Base-by-base conservation (phyloP, 2,329 filamentous ascomycete genomes). In the Microthyrium microscopicum region DNA sequence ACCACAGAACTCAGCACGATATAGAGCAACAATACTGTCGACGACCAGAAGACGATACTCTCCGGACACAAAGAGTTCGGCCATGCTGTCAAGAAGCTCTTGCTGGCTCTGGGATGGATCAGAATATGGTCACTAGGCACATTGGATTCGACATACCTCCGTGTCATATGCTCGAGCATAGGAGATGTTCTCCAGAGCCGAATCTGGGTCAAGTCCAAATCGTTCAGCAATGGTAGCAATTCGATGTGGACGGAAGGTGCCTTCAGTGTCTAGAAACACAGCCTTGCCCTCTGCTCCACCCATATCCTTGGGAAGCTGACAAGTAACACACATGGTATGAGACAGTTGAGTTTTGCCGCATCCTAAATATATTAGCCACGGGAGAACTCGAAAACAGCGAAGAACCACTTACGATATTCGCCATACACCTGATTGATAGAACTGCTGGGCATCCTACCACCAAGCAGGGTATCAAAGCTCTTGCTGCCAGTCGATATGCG, bases 331-430 rank as follows among this genome's bases (percentile, higher is more conserved):
- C 62, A 77, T 70, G 4, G 74, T 79, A 47, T 77, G 74, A 4
- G 68, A 71, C 19, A 79, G 57, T 48, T 79, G 74, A 13, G 73
- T 77, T 54, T 79, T 79, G 38, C 74, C 73, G 47, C 73, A 78
- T 41, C 57, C 57, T 61, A 12, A 4, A n/a, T 31, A 12, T 11
- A 16, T 28, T 9, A 9, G 13, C 9, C 22, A 9, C 9, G 13
- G 32, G 28, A 21, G 27, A 13, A 12, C 19, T n/a, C 27, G 19
- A 21, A 32, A 15, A 20, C n/a, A 9, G 20, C 12, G 12, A 4
- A 22, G 33, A 25, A 17, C 3, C 13, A 16, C 9, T 36, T 44
- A 54, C 68, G 62, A 42, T 66, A 73, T 44, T 73, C 68, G 39
- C 68, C 68, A 49, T 65, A 73, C 18, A 71, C 64, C 47, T 51